Conservation (phyloP, 352 stramenopile species). For the Aphanomyces euteiches region DNA sequence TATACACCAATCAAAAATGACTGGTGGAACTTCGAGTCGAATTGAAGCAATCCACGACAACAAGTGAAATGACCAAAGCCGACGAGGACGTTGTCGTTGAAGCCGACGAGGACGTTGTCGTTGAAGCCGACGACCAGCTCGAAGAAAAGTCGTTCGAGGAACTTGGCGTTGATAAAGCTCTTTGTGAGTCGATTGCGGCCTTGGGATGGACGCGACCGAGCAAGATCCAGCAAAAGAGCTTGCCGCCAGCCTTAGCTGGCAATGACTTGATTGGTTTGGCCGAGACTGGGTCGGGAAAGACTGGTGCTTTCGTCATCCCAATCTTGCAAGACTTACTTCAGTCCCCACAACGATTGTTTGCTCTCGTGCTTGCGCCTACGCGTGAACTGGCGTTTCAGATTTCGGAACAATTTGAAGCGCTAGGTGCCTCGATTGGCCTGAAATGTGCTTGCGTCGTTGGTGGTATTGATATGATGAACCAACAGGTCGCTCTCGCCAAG, state of each 20-base stretch:
- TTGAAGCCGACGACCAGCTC: slow-evolving; percentile 17
- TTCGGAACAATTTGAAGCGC: slow-evolving; percentile 90
- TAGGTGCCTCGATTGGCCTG: slow-evolving; percentile 88
- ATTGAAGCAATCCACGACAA: not conserved
- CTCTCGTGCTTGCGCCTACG: slow-evolving; percentile 89
- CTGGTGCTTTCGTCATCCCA: slow-evolving; percentile 92
- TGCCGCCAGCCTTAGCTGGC: slow-evolving; percentile 89
- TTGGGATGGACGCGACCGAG: slow-evolving; percentile 93
- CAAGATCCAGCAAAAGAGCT: slow-evolving; percentile 93
- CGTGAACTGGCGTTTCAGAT: slow-evolving; percentile 96
- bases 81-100: not conserved
- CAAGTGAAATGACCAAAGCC: not conserved
- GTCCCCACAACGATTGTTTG: slow-evolving; percentile 89
- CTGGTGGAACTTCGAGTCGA: not conserved
- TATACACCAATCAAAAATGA: slow-evolving; percentile 16
- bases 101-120: not conserved
- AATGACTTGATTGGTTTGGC: slow-evolving; percentile 97
- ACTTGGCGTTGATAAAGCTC: slow-evolving; percentile 85
- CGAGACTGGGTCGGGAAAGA: slow-evolving; percentile 95
- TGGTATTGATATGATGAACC: slow-evolving; percentile 97
- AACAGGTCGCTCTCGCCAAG: slow-evolving; percentile 95
- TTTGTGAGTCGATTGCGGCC: slow-evolving; percentile 89
- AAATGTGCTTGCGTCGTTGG: slow-evolving; percentile 90
- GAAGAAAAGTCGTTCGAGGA: slow-evolving; percentile 71
- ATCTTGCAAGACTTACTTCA: slow-evolving; percentile 91